Conservation (phyloP, 208 protist genomes). For the Wallacemonas collosoma region DNA sequence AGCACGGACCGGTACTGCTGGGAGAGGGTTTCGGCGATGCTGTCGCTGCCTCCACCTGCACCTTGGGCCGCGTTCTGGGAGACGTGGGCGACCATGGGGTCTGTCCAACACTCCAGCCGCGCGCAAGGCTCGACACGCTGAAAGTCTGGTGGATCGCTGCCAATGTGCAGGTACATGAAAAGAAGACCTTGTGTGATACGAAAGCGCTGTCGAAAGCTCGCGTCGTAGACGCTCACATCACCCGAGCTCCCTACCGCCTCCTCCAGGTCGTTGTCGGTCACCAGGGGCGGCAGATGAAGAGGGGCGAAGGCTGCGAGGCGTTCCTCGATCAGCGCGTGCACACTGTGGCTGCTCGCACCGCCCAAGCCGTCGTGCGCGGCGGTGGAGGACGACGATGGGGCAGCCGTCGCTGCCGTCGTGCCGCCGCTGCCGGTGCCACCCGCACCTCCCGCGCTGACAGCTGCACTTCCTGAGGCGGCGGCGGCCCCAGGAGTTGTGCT, state of each 20-base stretch:
- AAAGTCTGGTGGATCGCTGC: conserved; percentile 98
- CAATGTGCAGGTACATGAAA: conserved; percentile 97
- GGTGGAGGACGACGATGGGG: background rate
- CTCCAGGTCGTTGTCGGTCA: conserved; percentile 42
- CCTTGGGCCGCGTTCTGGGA: conserved; percentile 36
- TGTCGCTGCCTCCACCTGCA: conserved; percentile 24
- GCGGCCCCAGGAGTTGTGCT: conserved; percentile 2
- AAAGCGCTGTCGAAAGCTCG: conserved; percentile 26
- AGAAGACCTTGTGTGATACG: conserved; percentile 85
- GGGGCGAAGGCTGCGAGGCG: conserved; percentile 71
- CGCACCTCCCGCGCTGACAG: background rate
- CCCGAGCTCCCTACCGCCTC: conserved; percentile 24
- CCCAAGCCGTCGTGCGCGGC: background rate
- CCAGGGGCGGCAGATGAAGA: conserved; percentile 59
- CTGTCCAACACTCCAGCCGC: conserved; percentile 97
- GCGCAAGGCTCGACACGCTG: conserved; percentile 95
- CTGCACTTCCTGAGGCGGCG: background rate
- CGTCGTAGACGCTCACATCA: conserved; percentile 22
- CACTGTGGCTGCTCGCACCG: conserved; percentile 7
- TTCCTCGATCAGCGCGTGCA: conserved; percentile 53
- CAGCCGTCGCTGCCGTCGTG: background rate
- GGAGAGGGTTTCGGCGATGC: conserved; percentile 91
- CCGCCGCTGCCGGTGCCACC: background rate
- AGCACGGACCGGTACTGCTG: conserved; percentile 93
- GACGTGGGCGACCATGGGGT: conserved; percentile 76